These are phyloP conservation scores for Decorospora gaudefroyi DNA, from an alignment of 2,329 filamentous ascomycete genomes.

Conservation along the genomic window DNA sequence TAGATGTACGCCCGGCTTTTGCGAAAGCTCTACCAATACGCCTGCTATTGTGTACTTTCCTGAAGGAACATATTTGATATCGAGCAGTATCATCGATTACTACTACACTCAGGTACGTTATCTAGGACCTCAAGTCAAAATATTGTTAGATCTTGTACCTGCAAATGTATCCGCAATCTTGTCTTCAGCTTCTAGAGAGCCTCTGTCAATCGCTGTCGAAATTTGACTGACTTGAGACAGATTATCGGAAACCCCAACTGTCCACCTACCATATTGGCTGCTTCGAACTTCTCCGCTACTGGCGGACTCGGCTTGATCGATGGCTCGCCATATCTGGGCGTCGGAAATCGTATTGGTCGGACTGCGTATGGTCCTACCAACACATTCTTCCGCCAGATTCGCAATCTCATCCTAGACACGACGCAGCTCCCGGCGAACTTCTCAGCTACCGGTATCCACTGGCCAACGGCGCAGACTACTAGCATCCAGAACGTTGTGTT, in stretches of 20 bases:
- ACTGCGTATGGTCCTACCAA: conserved; percentile 58
- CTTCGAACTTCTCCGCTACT: conserved; percentile 52
- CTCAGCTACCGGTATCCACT: conserved; percentile 53
- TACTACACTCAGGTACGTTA: conserved; percentile 61
- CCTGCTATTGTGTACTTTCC: conserved; percentile 64
- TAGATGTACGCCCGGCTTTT: conserved; percentile 50
- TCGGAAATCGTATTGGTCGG: conserved; percentile 31
- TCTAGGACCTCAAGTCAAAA: neutral
- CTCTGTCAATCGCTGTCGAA: too few species aligned
- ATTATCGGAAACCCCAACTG: conserved; percentile 64
- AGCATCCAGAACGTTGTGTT: conserved; percentile 53
- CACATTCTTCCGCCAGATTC: conserved; percentile 67
- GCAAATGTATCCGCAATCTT: too few species aligned
- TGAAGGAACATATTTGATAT: conserved; percentile 63
- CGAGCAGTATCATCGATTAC: conserved; percentile 62
- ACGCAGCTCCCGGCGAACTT: conserved; percentile 55
- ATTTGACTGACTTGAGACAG: conserved; percentile 18
- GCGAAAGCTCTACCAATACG: conserved; percentile 55
- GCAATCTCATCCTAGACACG: conserved; percentile 67
- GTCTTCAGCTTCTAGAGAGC: too few species aligned
- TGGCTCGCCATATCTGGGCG: conserved; percentile 56
- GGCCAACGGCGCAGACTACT: conserved; percentile 54
- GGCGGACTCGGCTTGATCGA: conserved; percentile 61
- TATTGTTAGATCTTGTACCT: too few species aligned
- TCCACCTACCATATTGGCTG: conserved; percentile 60